A percentile compares a stretch with the other conserved stretches of the same genome.
Conservation (phyloP, 2,329 filamentous ascomycete genomes). For the Berkeleyomyces rouxiae region DNA sequence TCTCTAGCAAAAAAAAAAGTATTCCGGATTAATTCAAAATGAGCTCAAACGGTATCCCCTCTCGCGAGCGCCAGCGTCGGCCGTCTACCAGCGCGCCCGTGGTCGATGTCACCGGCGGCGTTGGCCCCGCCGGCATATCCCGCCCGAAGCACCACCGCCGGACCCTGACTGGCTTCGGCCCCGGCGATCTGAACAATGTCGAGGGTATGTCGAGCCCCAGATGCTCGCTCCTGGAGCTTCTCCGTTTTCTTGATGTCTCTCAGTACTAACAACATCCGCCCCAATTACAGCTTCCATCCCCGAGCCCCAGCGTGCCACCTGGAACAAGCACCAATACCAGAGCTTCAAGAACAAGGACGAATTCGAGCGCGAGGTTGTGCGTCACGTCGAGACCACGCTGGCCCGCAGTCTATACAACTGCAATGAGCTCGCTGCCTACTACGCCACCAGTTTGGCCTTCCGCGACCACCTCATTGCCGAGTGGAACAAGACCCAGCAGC, state of each 20-base stretch:
- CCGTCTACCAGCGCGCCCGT: conserved; percentile 72
- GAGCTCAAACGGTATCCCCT: conserved; percentile 23
- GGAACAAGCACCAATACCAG: conserved; percentile 44
- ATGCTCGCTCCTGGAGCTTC: not conserved
- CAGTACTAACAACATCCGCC: not conserved
- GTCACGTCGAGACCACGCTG: conserved; percentile 89
- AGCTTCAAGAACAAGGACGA: conserved; percentile 66
- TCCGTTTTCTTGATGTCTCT: not conserved
- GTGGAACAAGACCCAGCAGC: conserved; percentile 97
- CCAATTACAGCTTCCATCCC: conserved; percentile 51
- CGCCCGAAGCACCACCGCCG: conserved; percentile 83
- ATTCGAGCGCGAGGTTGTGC: conserved; percentile 74
- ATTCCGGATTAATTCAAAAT: conserved; percentile 13
- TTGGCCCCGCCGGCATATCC: conserved; percentile 69
- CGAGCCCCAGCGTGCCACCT: conserved; percentile 71
- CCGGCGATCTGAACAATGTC: conserved; percentile 80
- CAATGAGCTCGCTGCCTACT: conserved; percentile 85
- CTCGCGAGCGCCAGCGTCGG: conserved; percentile 65
- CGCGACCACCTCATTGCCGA: conserved; percentile 83
- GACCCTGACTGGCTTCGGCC: conserved; percentile 86
- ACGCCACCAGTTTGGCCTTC: conserved; percentile 79
- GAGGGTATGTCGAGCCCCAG: conserved; percentile 43
- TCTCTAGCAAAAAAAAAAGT: not conserved
- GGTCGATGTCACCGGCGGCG: conserved; percentile 67
- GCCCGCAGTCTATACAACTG: conserved; percentile 97